Base-by-base conservation (phyloP, 78 protist genomes). In the Dictyostelium citrinum region DNA sequence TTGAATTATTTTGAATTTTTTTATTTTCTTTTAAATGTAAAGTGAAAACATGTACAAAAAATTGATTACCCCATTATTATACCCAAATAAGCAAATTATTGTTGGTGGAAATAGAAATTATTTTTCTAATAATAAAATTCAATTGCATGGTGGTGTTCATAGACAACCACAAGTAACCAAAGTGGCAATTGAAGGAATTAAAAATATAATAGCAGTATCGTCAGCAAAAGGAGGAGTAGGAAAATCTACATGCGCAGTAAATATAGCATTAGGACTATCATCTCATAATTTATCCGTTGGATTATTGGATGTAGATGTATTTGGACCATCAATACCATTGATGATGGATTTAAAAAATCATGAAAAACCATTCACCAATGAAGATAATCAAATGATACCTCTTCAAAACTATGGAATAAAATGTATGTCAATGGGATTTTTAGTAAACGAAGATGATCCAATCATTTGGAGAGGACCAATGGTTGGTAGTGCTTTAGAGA, bases 161-260 rank as follows among this genome's bases (percentile, higher is more conserved):
- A 29, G 37, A 29, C 84, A 80, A n/a, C 33, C 70, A 37, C 84
- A 81, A 20, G 49, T 71, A 45, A 12, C 49, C 6, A 31, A 78
- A 11, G 61, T 75, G n/a, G 17, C 71, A 9, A 29, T 93, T n/a
- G 82, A 81, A 16, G 93, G 93, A 2, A 74, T 93, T 17, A 79
- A 80, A 27, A 29, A 85, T 46, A 93, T 93, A 0, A 80, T 93
- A 29, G 96, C 96, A 3, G 96, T 93, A 20, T 86, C 96, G 14
- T 83, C 93, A 12, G 96, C 94, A 37, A 99, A 99, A 84, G 99
- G 99, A 11, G 99, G 99, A 12, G 99, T 99, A 2, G 99, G 99
- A 22, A 99, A 99, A 91, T 94, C 98, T 1, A 99, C 99, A 4
- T 78, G 94, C 14, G 51, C 90, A n/a, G 94, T 96, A 3, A 90